Evolutionary conservation across 345 rosid genomes (phyloP), one percentile per base, ranked within the genome.

Genomic region (Boechera retrofracta): DNA sequence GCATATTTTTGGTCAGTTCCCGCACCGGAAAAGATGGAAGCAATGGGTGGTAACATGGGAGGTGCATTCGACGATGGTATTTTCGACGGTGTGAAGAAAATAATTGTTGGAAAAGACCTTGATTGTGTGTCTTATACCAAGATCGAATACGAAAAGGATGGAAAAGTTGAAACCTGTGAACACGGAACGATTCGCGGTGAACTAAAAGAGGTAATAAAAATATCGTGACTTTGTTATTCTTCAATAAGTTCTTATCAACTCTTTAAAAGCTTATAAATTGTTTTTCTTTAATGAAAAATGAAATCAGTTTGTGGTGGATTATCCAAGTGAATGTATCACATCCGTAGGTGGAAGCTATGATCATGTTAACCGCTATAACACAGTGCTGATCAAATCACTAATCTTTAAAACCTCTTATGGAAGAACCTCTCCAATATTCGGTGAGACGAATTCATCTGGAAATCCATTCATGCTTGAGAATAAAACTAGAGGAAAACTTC

Each of bases 141-240:
- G 26, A 63, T 77, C 9, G 76, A 77, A 5, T 77, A 77, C 54
- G 48, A 33, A 10, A 76, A 70, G 33, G 24, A 64, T 10, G 64
- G 77, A n/a, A 32, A 32, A 7, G 18, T 0, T 29, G 54, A 8
- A 6, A 15, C 74, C 11, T 4, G 11, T 0, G 74, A 71, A 29
- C 60, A 72, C 6, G 76, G 48, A 6, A 44, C 48, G 16, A 44
- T 44, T 44, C 48, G 48, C 16, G 48, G 48, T 16, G 16, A 44
- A 44, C 48, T 38, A 2, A 38, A 38, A 38, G 32, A 31, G 32
- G 32, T 31, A 2, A 31, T 31, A 31, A 21, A 21, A 21, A 1
- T 21, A 21, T 21, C 24, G 24, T 21, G 24, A 21, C 24, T 21
- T 21, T 21, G 24, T 21, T 21, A 21, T 21, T 21, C 24, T 21